Conservation (phyloP, 805 yeast genomes). For the Kodamaea fukazawae region DNA sequence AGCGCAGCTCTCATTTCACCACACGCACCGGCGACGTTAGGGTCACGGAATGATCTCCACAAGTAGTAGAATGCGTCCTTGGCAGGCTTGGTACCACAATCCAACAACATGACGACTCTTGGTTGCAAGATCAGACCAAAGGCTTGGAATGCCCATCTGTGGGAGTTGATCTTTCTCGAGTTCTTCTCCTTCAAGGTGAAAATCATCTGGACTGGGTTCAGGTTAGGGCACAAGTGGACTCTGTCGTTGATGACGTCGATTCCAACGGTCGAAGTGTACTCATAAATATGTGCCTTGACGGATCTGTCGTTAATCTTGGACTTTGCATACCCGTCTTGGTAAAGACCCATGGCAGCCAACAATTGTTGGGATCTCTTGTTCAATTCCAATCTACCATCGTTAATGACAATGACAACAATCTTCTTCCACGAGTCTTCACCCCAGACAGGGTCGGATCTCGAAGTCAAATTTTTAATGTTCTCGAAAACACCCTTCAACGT, state of each 20-base stretch:
- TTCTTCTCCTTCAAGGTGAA: conserved; percentile 90
- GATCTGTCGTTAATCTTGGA: conserved; percentile 78
- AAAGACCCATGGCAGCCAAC: conserved; percentile 82
- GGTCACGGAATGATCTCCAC: conserved; percentile 82
- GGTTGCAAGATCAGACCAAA: conserved; percentile 83
- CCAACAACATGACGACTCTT: conserved; percentile 75
- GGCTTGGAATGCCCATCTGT: conserved; percentile 95
- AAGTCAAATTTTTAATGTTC: conserved; percentile 71
- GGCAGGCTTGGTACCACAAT: conserved; percentile 93
- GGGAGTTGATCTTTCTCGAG: conserved; percentile 88
- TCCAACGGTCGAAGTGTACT: conserved; percentile 89
- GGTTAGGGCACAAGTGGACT: conserved; percentile 65
- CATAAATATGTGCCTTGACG: conserved; percentile 87
- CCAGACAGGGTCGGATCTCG: conserved; percentile 72
- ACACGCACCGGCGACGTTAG: conserved; percentile 94
- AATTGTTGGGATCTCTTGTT: conserved; percentile 76
- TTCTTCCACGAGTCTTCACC: conserved; percentile 96
- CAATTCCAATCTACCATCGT: conserved; percentile 88
- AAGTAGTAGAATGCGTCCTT: conserved; percentile 79
- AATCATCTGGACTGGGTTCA: conserved; percentile 79
- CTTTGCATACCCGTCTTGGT: conserved; percentile 95
- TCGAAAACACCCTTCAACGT: conserved; percentile 70
- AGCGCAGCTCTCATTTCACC: conserved; percentile 90
- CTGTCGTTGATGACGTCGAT: conserved; percentile 64
- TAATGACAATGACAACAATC: conserved; percentile 82